phyloP scores from a whole-genome alignment of 768 basidiomycete species.

The Grammothele lineata region DNA sequence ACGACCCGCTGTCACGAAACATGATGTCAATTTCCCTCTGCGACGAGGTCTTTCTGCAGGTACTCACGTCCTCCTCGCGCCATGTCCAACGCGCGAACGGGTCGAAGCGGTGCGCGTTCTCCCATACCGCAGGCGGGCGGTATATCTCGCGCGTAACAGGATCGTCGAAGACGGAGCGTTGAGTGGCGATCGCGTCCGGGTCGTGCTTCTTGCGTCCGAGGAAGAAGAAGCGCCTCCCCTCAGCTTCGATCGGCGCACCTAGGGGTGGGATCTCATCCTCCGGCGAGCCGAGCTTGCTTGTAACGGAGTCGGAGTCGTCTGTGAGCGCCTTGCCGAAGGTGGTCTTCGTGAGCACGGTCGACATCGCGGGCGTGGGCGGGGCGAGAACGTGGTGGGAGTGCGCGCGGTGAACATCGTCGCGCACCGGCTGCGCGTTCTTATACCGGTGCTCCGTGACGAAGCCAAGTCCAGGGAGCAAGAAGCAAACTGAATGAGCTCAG shows the following conservation, averaged over 20 bases:
- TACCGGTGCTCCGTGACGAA: no score
- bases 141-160: conserved; percentile 45
- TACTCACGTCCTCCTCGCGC: conserved; percentile 54
- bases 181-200: conserved; percentile 53
- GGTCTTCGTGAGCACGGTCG: conserved; percentile 12
- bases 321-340: neutral
- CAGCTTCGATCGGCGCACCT: conserved; percentile 23
- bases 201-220: conserved; percentile 28
- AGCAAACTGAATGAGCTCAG: no score
- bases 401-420: no score
- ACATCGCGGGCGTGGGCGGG: conserved; percentile 3
- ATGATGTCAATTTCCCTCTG: neutral
- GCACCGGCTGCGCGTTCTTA: no score
- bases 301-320: conserved; percentile 7
- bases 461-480: no score
- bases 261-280: conserved; percentile 13
- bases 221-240: conserved; percentile 23
- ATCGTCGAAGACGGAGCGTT: conserved; percentile 61
- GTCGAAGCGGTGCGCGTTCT: conserved; percentile 63
- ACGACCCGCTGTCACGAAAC: conserved; percentile 35
- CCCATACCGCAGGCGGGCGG: conserved; percentile 48
- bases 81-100: conserved; percentile 66
- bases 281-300: conserved; percentile 12
- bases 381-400: no score
- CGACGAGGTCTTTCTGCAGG: neutral